Conservation (phyloP, 192 early-diverging fungal species). For the Gigaspora rosea region DNA sequence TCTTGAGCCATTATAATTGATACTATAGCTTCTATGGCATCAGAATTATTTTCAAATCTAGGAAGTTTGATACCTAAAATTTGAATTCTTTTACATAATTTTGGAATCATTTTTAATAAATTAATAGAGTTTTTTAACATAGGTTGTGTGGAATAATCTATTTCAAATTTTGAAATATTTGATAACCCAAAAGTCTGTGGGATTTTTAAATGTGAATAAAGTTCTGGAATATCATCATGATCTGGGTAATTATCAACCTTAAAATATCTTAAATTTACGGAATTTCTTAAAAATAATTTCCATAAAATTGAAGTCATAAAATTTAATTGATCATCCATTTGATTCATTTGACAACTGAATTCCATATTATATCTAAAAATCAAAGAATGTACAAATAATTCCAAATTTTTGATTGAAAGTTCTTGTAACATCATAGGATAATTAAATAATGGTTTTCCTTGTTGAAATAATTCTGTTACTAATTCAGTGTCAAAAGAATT, state of each 20-base stretch:
- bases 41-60: neutral
- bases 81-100: neutral
- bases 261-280: neutral
- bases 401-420: neutral
- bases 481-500: neutral
- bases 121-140: neutral
- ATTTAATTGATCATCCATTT: neutral
- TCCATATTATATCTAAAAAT: neutral
- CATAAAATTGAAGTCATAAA: neutral
- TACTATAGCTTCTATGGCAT: neutral
- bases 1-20: neutral
- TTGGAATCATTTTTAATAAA: neutral
- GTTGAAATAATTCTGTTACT: neutral
- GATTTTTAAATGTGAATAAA: neutral
- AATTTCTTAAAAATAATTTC: neutral
- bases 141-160: neutral
- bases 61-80: neutral
- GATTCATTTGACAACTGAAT: neutral
- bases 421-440: neutral
- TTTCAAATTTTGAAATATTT: neutral
- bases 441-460: neutral
- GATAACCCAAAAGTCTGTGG: neutral
- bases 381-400: neutral
- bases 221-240: neutral
- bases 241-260: neutral